A percentile compares a stretch with the other conserved stretches of the same genome.
These are phyloP conservation scores for Alternaria sp. DNA, from an alignment of 2,329 filamentous ascomycete genomes.

Conservation along the genomic window DNA sequence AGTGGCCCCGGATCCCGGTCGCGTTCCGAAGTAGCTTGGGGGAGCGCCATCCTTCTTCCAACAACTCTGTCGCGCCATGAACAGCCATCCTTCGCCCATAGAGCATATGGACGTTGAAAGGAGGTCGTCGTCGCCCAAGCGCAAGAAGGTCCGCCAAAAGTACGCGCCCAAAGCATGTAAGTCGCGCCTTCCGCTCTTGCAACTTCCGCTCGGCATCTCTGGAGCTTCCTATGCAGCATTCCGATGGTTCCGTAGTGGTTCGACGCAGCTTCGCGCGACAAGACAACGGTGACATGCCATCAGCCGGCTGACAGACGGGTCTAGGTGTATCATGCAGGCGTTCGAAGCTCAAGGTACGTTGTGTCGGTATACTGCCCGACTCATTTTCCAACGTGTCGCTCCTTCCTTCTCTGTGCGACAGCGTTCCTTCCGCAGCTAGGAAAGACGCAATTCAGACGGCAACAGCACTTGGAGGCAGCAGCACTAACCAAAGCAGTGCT, in stretches of 20 bases:
- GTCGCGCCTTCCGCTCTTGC: slow-evolving; percentile 19
- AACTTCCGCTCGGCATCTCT: slow-evolving; percentile 1
- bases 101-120: slow-evolving; percentile 30
- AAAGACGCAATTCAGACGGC: not conserved
- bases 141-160: slow-evolving; percentile 48
- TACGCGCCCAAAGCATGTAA: slow-evolving; percentile 48
- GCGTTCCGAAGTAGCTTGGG: slow-evolving; percentile 28
- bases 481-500: slow-evolving; percentile 34
- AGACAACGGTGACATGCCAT: not conserved
- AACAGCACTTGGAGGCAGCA: not conserved
- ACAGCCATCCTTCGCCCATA: slow-evolving; percentile 27
- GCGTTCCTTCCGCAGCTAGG: not conserved
- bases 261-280: slow-evolving; percentile 5
- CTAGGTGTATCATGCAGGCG: slow-evolving; percentile 46
- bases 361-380: not conserved
- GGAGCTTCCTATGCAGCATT: slow-evolving; percentile 25
- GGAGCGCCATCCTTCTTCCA: slow-evolving; percentile 22
- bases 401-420: not conserved
- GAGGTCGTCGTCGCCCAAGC: slow-evolving; percentile 41
- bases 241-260: slow-evolving; percentile 36
- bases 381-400: not conserved
- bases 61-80: slow-evolving; percentile 34
- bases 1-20: slow-evolving; percentile 17
- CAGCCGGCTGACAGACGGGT: slow-evolving; percentile 20
- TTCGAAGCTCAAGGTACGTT: slow-evolving; percentile 47